Percentiles rank a stretch among this genome's conserved stretches.
Conservation (phyloP, 1,139 yeast genomes). For the Hemisphaericaspora xylanilytica region DNA sequence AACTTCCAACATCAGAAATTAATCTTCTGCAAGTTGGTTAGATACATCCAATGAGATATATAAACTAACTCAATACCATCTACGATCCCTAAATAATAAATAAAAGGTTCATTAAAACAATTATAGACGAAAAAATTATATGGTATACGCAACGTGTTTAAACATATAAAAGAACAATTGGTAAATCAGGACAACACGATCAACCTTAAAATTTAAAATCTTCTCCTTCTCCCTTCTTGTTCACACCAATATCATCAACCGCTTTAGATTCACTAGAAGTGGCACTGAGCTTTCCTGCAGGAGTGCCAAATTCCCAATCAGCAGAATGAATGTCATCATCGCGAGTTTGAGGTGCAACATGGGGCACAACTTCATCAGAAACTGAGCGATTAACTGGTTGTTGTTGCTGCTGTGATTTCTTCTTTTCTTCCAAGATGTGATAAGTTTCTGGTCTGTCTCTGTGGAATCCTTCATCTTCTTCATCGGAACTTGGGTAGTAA, state of each 20-base stretch:
- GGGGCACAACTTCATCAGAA: too few relatives aligned
- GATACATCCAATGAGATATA: too few relatives aligned
- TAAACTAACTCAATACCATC: too few relatives aligned
- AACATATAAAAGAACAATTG: background rate
- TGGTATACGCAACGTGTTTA: too few relatives aligned
- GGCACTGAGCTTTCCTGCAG: background rate
- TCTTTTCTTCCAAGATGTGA: conserved; percentile 6
- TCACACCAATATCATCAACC: background rate
- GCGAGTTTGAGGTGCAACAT: background rate
- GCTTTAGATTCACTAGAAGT: conserved; percentile 2
- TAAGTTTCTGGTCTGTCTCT: conserved; percentile 16
- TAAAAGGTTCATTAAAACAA: too few relatives aligned
- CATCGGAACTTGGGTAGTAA: conserved; percentile 21
- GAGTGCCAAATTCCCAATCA: conserved; percentile 4
- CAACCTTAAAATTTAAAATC: conserved; percentile 1
- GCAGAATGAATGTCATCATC: background rate
- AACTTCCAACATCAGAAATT: too few relatives aligned
- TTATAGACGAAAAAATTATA: too few relatives aligned
- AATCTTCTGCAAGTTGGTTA: too few relatives aligned
- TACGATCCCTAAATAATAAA: too few relatives aligned
- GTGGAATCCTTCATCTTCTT: conserved; percentile 19
- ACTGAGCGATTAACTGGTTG: too few relatives aligned
- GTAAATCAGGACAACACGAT: background rate
- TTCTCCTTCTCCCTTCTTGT: background rate
- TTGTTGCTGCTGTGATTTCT: background rate